A percentile compares a stretch with the other conserved stretches of the same genome.
Conservation (phyloP, 2,329 filamentous ascomycete genomes). For the Huntiella savannae region DNA sequence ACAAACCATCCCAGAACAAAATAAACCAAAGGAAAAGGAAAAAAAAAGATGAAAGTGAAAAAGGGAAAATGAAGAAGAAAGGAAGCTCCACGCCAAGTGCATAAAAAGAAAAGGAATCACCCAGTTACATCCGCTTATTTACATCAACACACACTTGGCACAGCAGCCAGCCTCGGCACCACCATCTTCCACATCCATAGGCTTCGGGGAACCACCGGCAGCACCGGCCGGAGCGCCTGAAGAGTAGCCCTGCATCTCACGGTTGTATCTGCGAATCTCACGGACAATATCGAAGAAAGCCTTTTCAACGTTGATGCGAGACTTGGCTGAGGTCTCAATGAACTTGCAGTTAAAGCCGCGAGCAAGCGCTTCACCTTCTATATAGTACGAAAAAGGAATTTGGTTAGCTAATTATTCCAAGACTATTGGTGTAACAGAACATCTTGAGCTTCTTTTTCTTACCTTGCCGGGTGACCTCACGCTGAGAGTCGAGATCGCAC, state of each 20-base stretch:
- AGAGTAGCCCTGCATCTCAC: constrained; percentile 83
- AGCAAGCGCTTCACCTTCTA: constrained; percentile 80
- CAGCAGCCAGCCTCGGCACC: constrained; percentile 60
- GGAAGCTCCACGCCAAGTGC: constrained; percentile 1
- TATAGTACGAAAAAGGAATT: constrained; percentile 6
- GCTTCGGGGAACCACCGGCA: constrained; percentile 43
- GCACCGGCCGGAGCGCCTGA: constrained; percentile 43
- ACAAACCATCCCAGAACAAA: constrained; percentile 8
- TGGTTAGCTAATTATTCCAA: too few relatives aligned
- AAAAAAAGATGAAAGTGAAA: not conserved
- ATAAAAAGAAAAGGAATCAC: constrained; percentile 11
- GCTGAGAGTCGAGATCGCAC: constrained; percentile 87
- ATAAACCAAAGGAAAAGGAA: constrained; percentile 10
- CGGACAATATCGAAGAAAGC: constrained; percentile 97
- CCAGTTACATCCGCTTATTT: constrained; percentile 18
- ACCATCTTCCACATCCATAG: constrained; percentile 62
- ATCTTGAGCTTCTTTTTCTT: constrained; percentile 17
- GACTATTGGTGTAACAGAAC: constrained; percentile 1
- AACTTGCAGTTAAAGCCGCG: constrained; percentile 89
- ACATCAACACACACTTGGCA: constrained; percentile 76
- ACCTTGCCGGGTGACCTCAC: constrained; percentile 87
- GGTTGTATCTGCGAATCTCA: constrained; percentile 96
- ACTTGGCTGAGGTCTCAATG: constrained; percentile 97
- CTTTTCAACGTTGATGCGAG: constrained; percentile 93
- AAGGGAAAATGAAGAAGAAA: not conserved